A percentile compares a stretch with the other conserved stretches of the same genome.
Evolutionary conservation across 441 rosid genomes (phyloP).

Genomic region (Croton setiger): DNA sequence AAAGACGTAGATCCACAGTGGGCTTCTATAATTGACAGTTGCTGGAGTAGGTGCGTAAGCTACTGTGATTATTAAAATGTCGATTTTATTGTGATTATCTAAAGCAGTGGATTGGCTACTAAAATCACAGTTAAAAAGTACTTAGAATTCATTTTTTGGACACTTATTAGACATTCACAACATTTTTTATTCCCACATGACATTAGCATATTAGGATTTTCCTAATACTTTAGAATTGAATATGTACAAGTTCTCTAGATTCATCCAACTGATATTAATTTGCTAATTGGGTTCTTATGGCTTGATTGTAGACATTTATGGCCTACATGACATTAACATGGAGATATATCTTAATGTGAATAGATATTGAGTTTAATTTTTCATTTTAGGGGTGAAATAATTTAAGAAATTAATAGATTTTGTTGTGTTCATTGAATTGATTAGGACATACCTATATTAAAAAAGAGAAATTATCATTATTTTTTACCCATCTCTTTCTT

Average conservation of each 20-base stretch:
- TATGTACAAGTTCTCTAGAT: background rate
- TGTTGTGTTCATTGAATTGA: background rate
- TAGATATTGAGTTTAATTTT: conserved; percentile 1
- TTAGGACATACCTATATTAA: conserved; percentile 6
- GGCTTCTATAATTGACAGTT: conserved; percentile 79
- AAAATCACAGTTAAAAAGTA: conserved; percentile 6
- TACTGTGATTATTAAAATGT: background rate
- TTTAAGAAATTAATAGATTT: background rate
- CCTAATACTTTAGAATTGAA: background rate
- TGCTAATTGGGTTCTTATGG: background rate
- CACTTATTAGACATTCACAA: conserved; percentile 8
- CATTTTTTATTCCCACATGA: background rate
- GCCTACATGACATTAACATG: background rate
- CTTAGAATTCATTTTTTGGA: background rate
- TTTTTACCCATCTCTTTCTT: background rate
- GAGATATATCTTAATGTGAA: background rate
- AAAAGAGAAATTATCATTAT: background rate
- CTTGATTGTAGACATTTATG: background rate
- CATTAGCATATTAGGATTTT: conserved; percentile 1
- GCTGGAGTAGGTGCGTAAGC: conserved; percentile 76
- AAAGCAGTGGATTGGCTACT: conserved; percentile 4
- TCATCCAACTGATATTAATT: background rate
- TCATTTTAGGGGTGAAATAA: background rate
- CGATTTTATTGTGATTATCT: background rate
- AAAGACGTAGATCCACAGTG: conserved; percentile 73